phyloP scores from a whole-genome alignment of 2,329 filamentous ascomycete genomes.

The Scedosporium aurantiacum region DNA sequence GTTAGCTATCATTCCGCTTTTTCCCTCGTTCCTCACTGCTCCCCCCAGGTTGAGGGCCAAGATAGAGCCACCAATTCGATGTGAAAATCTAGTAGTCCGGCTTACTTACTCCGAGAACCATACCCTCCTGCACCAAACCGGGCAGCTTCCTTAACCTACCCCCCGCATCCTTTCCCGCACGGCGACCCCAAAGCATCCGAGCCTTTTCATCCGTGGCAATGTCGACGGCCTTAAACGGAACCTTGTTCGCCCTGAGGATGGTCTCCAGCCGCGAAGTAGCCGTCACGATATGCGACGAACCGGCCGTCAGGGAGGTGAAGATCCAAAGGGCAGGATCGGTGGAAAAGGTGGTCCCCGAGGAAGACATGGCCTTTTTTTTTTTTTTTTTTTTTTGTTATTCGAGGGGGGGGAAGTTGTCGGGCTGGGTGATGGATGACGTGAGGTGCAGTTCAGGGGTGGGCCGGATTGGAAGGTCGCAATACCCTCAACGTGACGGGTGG shows the following conservation, averaged over 20 bases:
- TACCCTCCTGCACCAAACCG: slow-evolving; percentile 74
- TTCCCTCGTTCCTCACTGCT: not conserved
- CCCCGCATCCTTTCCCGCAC: slow-evolving; percentile 60
- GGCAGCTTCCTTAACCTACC: slow-evolving; percentile 68
- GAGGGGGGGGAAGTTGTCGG: not conserved
- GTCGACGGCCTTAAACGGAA: slow-evolving; percentile 88
- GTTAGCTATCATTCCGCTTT: not conserved
- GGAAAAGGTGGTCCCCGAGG: slow-evolving; percentile 29
- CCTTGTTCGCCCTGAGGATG: slow-evolving; percentile 86
- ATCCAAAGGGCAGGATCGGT: slow-evolving; percentile 73
- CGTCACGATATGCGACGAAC: slow-evolving; percentile 91
- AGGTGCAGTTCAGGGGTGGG: too few relatives aligned
- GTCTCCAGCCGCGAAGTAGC: slow-evolving; percentile 93
- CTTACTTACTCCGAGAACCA: slow-evolving; percentile 68
- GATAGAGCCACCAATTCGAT: too few relatives aligned
- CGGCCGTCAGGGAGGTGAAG: slow-evolving; percentile 90
- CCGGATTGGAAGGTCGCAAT: too few relatives aligned
- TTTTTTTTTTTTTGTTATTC: not conserved
- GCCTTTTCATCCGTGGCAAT: slow-evolving; percentile 83
- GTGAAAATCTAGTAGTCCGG: too few relatives aligned
- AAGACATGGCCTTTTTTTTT: slow-evolving; percentile 6
- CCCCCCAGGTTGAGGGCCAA: not conserved
- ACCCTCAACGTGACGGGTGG: too few relatives aligned
- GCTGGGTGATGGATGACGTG: not conserved
- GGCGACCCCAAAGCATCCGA: slow-evolving; percentile 76